Evolutionary conservation across 1,284 basidiomycete genomes (phyloP).

Genomic region (Laetiporus sulphureus): DNA sequence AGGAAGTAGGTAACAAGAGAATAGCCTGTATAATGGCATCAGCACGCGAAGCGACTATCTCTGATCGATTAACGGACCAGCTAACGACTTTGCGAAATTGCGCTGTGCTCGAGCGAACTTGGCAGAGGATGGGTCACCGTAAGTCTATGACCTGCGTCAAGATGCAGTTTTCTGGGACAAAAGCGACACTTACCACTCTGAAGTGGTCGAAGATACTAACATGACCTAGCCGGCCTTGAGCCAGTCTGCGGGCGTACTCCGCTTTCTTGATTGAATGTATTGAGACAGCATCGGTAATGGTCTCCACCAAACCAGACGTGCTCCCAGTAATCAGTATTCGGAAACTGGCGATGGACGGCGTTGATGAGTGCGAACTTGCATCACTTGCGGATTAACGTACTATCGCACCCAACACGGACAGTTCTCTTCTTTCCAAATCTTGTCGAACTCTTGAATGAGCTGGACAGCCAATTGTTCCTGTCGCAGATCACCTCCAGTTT

Average conservation of each 20-base stretch:
- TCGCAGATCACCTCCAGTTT: constrained; percentile 93
- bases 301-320: constrained; percentile 89
- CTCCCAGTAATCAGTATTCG: constrained; percentile 94
- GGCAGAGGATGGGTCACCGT: constrained; percentile 83
- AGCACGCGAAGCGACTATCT: too few relatives aligned
- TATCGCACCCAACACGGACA: constrained; percentile 90
- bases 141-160: constrained; percentile 52
- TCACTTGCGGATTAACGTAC: constrained; percentile 40
- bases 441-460: constrained; percentile 88
- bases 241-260: constrained; percentile 86
- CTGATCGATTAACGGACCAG: constrained; percentile 45
- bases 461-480: constrained; percentile 98
- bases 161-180: background rate
- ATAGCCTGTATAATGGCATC: constrained; percentile 63
- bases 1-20: constrained; percentile 93
- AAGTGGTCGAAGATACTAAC: constrained; percentile 91
- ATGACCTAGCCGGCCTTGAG: constrained; percentile 75
- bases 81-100: constrained; percentile 93
- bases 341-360: constrained; percentile 22
- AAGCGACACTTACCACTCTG: constrained; percentile 51
- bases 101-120: constrained; percentile 82
- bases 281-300: constrained; percentile 94
- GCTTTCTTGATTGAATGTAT: constrained; percentile 99
- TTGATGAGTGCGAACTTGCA: background rate
- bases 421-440: constrained; percentile 93